Percentiles rank a stretch among this genome's conserved stretches.
phyloP scores from a whole-genome alignment of 495 filamentous ascomycete species.

The Aspergillus baeticus region DNA sequence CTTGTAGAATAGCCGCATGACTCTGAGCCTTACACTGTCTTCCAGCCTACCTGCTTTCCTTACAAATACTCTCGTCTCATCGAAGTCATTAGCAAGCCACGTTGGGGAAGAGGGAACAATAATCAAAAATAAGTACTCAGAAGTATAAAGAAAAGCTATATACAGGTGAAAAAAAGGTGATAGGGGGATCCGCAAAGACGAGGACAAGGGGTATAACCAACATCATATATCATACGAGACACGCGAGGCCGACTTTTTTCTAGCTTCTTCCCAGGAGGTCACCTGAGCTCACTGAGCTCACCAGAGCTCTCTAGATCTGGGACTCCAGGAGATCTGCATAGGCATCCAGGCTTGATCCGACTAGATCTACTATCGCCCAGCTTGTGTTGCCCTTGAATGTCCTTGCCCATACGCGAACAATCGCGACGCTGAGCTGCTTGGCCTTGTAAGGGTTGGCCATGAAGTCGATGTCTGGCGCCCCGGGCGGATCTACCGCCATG shows the following conservation, averaged over 20 bases:
- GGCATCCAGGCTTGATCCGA: conserved; percentile 45
- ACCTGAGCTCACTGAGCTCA: neutral
- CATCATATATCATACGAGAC: conserved; percentile 6
- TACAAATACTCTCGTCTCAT: no score
- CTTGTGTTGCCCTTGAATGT: conserved; percentile 57
- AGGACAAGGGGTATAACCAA: conserved; percentile 21
- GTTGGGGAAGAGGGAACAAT: neutral
- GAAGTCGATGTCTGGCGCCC: conserved; percentile 44
- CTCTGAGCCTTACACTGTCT: no score
- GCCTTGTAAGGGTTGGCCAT: conserved; percentile 46
- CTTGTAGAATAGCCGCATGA: no score
- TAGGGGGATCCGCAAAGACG: conserved; percentile 9
- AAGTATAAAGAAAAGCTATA: conserved; percentile 11
- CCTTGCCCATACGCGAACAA: conserved; percentile 53
- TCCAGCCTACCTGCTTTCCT: no score
- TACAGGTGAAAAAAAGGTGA: conserved; percentile 16
- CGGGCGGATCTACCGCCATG: conserved; percentile 56
- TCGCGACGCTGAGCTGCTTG: conserved; percentile 48
- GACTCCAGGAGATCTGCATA: conserved; percentile 43
- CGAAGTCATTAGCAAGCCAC: neutral
- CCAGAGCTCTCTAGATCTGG: conserved; percentile 15
- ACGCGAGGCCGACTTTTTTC: conserved; percentile 1
- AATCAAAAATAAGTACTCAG: neutral
- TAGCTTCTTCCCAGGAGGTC: neutral
- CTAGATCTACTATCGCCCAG: conserved; percentile 52